Conservation (phyloP, 805 yeast genomes). For the Suhomyces vadensis region DNA sequence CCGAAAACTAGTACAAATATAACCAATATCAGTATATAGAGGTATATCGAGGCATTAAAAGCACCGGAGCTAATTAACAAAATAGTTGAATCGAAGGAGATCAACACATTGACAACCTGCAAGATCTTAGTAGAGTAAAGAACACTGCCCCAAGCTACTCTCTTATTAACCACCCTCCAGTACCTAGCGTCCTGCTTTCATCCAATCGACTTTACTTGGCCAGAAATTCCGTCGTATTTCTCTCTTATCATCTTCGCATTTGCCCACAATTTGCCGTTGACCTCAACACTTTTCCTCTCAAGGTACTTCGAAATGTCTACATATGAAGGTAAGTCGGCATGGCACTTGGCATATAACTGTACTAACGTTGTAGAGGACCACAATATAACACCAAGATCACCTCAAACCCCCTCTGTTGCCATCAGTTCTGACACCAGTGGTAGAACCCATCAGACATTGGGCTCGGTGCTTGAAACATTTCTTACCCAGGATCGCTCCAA, state of each 20-base stretch:
- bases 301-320: constrained; percentile 39
- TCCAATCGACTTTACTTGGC: not conserved
- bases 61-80: no score
- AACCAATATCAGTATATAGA: not conserved
- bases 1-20: not conserved
- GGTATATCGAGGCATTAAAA: no score
- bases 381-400: constrained; percentile 22
- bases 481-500: constrained; percentile 18
- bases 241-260: no score
- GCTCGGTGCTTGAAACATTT: constrained; percentile 37
- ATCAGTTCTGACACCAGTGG: constrained; percentile 30
- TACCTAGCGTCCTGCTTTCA: not conserved
- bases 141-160: no score
- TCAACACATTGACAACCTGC: no score
- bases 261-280: no score
- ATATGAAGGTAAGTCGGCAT: constrained; percentile 42
- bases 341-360: no score
- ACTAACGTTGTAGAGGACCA: constrained; percentile 35
- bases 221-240: no score
- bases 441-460: constrained; percentile 30
- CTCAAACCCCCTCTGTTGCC: constrained; percentile 36
- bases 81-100: no score
- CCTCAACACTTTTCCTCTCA: no score
- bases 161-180: no score
- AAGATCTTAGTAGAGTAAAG: no score